Base-by-base conservation (phyloP, 1,139 yeast genomes). In the Spencermartinsiella ligniputridi region DNA sequence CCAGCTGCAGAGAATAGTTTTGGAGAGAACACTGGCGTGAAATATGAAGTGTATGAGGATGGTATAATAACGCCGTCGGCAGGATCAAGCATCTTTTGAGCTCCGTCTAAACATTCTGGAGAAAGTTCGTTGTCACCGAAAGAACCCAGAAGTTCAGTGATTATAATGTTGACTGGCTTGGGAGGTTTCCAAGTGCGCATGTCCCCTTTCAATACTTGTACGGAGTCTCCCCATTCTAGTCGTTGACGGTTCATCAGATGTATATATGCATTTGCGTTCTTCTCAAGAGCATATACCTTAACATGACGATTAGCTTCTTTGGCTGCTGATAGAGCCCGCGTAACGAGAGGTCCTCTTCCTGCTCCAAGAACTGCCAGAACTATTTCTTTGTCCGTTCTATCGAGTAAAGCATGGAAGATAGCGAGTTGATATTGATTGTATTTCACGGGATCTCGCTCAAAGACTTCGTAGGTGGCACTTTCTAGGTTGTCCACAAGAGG, bases 121-220 rank as follows among this genome's bases (percentile, higher is more conserved):
- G 87, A 74, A 13, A 86, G 70, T 60, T 90, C 97, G 62, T 90
- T 90, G 62, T 94, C 92, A 1, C 95, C 97, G 67, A 89, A 83
- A 4, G 96, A 86, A 2, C 97, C 97, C 21, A 90, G 63, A 24
- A 90, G 68, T 60, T 90, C 97, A 35, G 95, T 83, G 1, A 90
- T 72, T 12, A 89, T 74, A 37, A 89, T 59, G 55, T 84, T 75
- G 6, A 74, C 70, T 27, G 66, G 64, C 17, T 51, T 48, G 1
- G 49, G 47, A 11, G 69, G 71, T 15, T 60, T 48, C 74, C 80
- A 75, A 2, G 56, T 49, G 22, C 89, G 67, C 63, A 81, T 76
- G 62, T 88, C 95, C 5, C 68, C 70, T 40, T 71, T 63, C 1
- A 81, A 58, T 3, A 88, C 63, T 5, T 70, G 61, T 1, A 85